Base-by-base conservation (phyloP, 148 eudicot genomes). In the Dysphania ambrosioides region DNA sequence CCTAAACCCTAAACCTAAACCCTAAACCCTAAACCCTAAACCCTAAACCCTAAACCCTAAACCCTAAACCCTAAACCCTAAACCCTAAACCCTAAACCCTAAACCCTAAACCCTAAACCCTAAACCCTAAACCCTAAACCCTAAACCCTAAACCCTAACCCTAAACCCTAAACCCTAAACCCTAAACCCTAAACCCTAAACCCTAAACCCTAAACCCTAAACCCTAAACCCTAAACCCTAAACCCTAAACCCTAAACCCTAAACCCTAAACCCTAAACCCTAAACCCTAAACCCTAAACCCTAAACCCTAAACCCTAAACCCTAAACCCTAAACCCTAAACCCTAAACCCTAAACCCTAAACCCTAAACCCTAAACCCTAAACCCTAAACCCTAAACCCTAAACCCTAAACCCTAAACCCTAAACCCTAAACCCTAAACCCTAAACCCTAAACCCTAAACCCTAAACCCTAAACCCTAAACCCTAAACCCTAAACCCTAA, bases 1-100 rank as follows among this genome's bases (percentile, higher is more conserved):
- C 74, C 80, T 36, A 47, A 71, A 78, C 74, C 80, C 80, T 72
- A 71, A 78, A 78, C 68, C 80, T 75, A 53, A 61, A 77, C 42
- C 80, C 75, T 51, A 26, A 63, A 70, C 42, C 80, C 75, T 64
- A 60, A 71, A 77, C 68, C 80, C 80, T 8, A 3, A 38, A 38
- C 4, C 42, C 42, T 8, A 3, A 38, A 38, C 42, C 42, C 42
- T 3, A 38, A 38, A 4, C 42, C 42, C 8, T 3, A 38, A 38
- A 4, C 42, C 42, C 8, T 3, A 38, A 38, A 4, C 42, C 42
- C 8, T 3, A 38, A 38, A 4, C 42, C 42, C 8, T 3, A 38
- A 38, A 4, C 42, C 42, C 8, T 3, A 38, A 38, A 4, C 42
- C 42, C 8, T 3, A 38, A 38, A 4, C 42, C 42, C 8, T 3